Conservation (phyloP, 2,329 filamentous ascomycete species). For the Decorospora gaudefroyi region DNA sequence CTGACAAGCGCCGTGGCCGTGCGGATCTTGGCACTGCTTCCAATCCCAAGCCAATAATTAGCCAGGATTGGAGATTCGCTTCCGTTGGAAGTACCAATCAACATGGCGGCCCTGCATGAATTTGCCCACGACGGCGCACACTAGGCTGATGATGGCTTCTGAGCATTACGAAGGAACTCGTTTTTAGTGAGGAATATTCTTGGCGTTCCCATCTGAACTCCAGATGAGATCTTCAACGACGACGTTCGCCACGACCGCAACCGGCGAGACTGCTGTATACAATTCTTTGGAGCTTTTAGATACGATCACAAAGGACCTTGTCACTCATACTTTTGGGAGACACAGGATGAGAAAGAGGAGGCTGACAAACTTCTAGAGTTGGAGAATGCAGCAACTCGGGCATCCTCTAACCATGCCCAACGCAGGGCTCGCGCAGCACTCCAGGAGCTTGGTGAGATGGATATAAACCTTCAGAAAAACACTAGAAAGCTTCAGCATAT, state of each 20-base stretch:
- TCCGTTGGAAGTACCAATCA: no score
- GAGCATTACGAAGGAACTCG: slow-evolving; percentile 3
- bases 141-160: no score
- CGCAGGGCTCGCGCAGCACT: background rate
- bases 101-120: no score
- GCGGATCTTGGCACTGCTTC: no score
- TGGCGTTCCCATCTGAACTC: background rate
- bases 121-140: slow-evolving; percentile 84
- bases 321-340: slow-evolving; percentile 1
- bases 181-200: background rate
- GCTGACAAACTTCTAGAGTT: background rate
- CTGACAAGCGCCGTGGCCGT: no score
- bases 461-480: background rate
- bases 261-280: background rate
- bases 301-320: slow-evolving; percentile 10
- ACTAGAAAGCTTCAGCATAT: slow-evolving; percentile 1
- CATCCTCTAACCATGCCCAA: background rate
- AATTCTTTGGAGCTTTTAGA: slow-evolving; percentile 8
- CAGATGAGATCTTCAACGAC: background rate
- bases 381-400: background rate
- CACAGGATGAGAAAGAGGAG: background rate
- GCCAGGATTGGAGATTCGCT: no score
- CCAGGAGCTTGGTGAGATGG: background rate
- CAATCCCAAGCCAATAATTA: no score
- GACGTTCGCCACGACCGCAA: slow-evolving; percentile 2